Percentiles rank a stretch among this genome's conserved stretches.
Evolutionary conservation across 345 rosid species (phyloP).

Genomic region (Abelmoschus esculentus): DNA sequence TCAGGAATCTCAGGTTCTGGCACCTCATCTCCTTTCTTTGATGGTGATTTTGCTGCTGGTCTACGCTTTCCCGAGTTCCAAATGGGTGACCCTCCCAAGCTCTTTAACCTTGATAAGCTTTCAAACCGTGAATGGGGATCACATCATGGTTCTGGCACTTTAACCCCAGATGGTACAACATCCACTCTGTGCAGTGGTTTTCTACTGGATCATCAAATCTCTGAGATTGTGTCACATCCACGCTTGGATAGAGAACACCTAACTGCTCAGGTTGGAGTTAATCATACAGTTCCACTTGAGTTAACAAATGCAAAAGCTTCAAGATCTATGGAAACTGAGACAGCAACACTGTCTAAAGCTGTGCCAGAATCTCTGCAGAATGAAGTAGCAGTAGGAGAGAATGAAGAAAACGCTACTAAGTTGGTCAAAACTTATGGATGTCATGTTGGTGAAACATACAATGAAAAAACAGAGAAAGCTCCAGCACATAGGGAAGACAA

Average conservation of each 20-base stretch:
- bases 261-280: conserved; percentile 22
- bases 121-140: conserved; percentile 34
- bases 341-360: conserved; percentile 33
- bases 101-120: conserved; percentile 49
- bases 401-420: conserved; percentile 9
- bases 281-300: conserved; percentile 50
- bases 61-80: conserved; percentile 50
- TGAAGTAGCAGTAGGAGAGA: conserved; percentile 16
- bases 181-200: conserved; percentile 29
- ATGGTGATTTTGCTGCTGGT: conserved; percentile 40
- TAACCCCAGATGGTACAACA: conserved; percentile 47
- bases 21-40: conserved; percentile 86
- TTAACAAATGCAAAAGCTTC: conserved; percentile 38
- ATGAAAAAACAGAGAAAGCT: background rate
- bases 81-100: conserved; percentile 55
- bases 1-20: conserved; percentile 86
- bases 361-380: conserved; percentile 16
- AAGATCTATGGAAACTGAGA: conserved; percentile 38
- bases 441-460: too few species aligned
- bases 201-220: conserved; percentile 24
- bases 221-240: conserved; percentile 21
- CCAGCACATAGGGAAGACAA: conserved; percentile 17
- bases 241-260: conserved; percentile 13
- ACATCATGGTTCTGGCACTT: conserved; percentile 35
- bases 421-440: too few species aligned